Evolutionary conservation across 2,329 filamentous ascomycete genomes (phyloP), one percentile per base, ranked within the genome.

Genomic region (Penicillium paneum): DNA sequence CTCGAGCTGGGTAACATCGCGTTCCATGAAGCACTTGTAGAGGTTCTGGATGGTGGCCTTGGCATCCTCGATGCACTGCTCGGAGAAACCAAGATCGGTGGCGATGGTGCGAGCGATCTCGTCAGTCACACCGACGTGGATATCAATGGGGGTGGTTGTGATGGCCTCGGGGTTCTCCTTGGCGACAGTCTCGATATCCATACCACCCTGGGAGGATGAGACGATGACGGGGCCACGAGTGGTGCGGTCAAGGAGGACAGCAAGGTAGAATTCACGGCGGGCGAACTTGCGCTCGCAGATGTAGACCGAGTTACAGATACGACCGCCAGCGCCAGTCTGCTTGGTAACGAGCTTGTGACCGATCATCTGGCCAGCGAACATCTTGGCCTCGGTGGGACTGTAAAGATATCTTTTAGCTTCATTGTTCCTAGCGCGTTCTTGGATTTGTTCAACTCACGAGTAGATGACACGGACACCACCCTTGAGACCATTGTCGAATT

Each of bases 201-300:
- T 96, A 74, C 94, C 94, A 76, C 94, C 94, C 79, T 99, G 94
- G 55, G 92, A 97, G 58, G 93, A 97, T 65, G 94, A 93, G 58
- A 99, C 92, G 67, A 99, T 97, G 73, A 97, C 91, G 67, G 94
- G 94, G 63, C 84, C 83, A 80, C 97, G 94, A 48, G 89, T 87
- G 65, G 83, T 85, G 71, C 94, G 91, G 82, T 99, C 94, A 94
- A 99, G 97, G 69, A 99, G 87, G 71, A 99, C 88, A 71, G 94
- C 94, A 56, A 99, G 87, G 83, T 99, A 99, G 82, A 99, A 99
- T 79, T 99, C 94, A 73, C 94, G 89, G 66, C 94, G 91, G 68
- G 94, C 94, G 73, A 97, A 99, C 83, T 99, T 99, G 84, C 94
- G 92, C 84, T 99, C 94, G 80, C 93, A 96, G 75, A 99, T 97